Percentiles rank a stretch among this genome's conserved stretches.
Evolutionary conservation across 1,284 basidiomycete genomes (phyloP).

Genomic region (Hymenochaete sp.): DNA sequence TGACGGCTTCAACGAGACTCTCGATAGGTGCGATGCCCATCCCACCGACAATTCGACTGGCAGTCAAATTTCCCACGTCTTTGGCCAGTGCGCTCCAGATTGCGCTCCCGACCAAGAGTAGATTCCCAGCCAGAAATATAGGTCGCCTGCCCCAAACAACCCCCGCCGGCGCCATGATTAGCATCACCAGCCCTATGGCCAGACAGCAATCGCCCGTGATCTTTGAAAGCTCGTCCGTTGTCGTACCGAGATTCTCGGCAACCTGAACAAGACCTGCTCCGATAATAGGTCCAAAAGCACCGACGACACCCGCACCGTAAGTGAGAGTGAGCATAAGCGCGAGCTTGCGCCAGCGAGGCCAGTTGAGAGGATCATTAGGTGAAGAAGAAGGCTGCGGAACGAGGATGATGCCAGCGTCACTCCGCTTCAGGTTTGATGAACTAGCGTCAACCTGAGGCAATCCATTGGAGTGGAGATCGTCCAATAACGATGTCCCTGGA

Average conservation of each 20-base stretch:
- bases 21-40: conserved; percentile 19
- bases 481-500: conserved; percentile 18
- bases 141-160: conserved; percentile 20
- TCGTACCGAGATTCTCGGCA: conserved; percentile 17
- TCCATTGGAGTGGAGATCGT: conserved; percentile 16
- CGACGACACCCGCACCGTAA: conserved; percentile 19
- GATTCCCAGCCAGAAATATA: conserved; percentile 16
- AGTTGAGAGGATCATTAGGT: conserved; percentile 22
- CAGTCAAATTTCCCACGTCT: conserved; percentile 18
- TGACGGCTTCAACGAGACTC: conserved; percentile 18
- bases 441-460: conserved; percentile 1
- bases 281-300: conserved; percentile 20
- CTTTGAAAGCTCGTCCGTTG: conserved; percentile 11
- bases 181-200: conserved; percentile 17
- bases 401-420: conserved; percentile 20
- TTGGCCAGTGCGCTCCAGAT: conserved; percentile 18
- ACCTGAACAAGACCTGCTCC: conserved; percentile 18
- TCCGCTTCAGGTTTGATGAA: conserved; percentile 15
- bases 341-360: conserved; percentile 21
- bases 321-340: conserved; percentile 18
- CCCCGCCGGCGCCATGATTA: conserved; percentile 18
- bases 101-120: conserved; percentile 12
- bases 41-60: conserved; percentile 18
- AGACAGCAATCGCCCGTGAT: conserved; percentile 19
- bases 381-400: conserved; percentile 21